Base-by-base conservation (phyloP, 371 early-diverging fungal genomes). In the Umbelopsis sp. region DNA sequence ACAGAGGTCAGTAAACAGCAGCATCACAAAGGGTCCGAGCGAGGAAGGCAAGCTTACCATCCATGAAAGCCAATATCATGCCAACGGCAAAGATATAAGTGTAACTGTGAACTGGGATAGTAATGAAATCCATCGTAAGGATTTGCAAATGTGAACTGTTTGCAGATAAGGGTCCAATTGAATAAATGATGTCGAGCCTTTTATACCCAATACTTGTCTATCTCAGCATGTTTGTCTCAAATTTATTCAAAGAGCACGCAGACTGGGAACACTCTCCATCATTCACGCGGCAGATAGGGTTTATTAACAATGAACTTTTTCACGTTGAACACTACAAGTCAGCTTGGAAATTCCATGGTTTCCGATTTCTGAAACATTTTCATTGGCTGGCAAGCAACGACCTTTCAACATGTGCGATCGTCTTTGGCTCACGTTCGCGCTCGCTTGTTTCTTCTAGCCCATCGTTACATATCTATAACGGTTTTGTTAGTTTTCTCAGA, bases 21-120 rank as follows among this genome's bases (percentile, higher is more conserved):
- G 70, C 67, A 24, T 24, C 20, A 8, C 5, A 22, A 44, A 25
- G 1, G 2, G 16, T 24, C 35, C 9, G 9, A 9, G 22, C 4
- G 10, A 53, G 25, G 44, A 50, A 44, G 18, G 11, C 10, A 67
- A 4, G 52, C 38, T 50, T 70, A 38, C 91, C 91, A 70, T 92
- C 92, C 29, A 79, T 63, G 69, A 89, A 87, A 44, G 92, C 86
- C 25, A 89, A 81, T 44, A 90, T 75, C 72, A 93, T 79, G 66
- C 86, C 88, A 22, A 94, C 71, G 38, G 79, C 92, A 74, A 95
- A 93, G 41, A 95, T 85, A 82, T 89, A 93, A 12, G 92, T 92
- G 73, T 77, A 94, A 32, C 87, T 86, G 72, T 89, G 79, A 20
- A 85, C 68, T 45, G 81, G 44, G 91, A 92, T 92, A 75, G 76